Evolutionary conservation across 2,329 filamentous ascomycete genomes (phyloP), one percentile per base, ranked within the genome.

Genomic region (Aureobasidium sp.): DNA sequence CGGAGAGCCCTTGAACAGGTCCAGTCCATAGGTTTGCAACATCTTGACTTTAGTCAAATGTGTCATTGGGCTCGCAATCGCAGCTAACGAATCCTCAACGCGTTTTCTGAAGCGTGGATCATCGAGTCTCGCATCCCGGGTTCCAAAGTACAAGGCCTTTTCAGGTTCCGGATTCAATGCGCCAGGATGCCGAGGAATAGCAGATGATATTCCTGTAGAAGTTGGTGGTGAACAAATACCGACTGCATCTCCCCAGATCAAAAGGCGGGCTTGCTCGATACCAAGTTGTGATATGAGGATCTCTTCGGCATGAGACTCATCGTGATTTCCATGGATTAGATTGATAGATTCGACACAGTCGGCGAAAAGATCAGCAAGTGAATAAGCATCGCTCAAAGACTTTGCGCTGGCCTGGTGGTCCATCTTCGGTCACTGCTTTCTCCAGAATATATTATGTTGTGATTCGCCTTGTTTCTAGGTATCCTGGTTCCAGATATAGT

Each of bases 221-320:
- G 75, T 71, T 23, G 81, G 81, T 23, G 81, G 81, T 25, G 80
- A 80, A 25, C 77, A 78, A 33, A 84, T 79, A 29, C 82, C 82
- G 15, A 84, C 75, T 7, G 78, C 78, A 70, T 82, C 80, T n/a
- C 81, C 82, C 75, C 81, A 84, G 66, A 83, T 82, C 64, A 84
- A 74, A 53, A 84, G 75, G 31, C 82, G 76, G 43, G 80, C 80
- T 70, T 84, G 82, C 69, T 84, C 79, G 29, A 84, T 76, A 62
- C 82, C 82, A 8, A 84, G 73, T 61, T 79, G 77, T 4, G 78
- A 75, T 33, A 83, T 75, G 27, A 80, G 75, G 27, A 82, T 75
- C 67, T 81, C 80, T 68, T 84, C 81, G 18, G 75, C 73, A 66
- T 77, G 78, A 47, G 81, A 77, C 69, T 78, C 79, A 66, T 80